Conservation (phyloP, 1,139 yeast genomes). For the Taphrina deformans region DNA sequence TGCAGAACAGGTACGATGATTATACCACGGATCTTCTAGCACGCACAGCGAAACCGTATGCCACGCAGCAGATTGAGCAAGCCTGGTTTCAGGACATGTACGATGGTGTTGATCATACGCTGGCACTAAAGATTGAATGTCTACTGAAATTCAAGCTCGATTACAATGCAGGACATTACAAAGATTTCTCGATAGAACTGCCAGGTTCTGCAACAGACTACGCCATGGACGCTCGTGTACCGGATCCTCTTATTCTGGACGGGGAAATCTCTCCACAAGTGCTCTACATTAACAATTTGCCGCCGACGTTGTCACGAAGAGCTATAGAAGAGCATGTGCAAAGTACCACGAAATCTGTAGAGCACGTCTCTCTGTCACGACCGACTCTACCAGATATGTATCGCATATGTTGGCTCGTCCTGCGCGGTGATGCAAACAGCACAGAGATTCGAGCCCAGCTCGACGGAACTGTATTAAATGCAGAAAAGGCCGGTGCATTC, state of each 20-base stretch:
- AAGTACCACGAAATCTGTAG: background rate
- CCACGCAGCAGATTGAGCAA: conserved; percentile 36
- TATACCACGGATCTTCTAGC: conserved; percentile 39
- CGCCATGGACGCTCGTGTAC: background rate
- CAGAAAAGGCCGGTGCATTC: conserved; percentile 30
- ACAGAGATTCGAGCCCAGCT: conserved; percentile 34
- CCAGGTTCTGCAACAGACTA: background rate
- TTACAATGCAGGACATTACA: conserved; percentile 35
- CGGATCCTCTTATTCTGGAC: background rate
- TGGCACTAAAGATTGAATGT: conserved; percentile 18
- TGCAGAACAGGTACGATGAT: conserved; percentile 35
- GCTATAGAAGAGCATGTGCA: background rate
- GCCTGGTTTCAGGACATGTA: conserved; percentile 40
- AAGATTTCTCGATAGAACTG: conserved; percentile 35
- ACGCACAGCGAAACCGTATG: conserved; percentile 39
- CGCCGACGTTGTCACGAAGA: background rate
- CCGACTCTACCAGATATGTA: background rate
- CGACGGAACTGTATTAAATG: conserved; percentile 34
- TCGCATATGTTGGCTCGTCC: conserved; percentile 38
- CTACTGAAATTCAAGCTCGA: conserved; percentile 32
- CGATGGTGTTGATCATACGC: conserved; percentile 13
- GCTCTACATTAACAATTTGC: background rate
- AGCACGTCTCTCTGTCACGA: background rate
- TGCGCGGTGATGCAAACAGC: conserved; percentile 34
- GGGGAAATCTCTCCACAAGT: conserved; percentile 15